A percentile compares a stretch with the other conserved stretches of the same genome.
Conservation (phyloP, 2,329 filamentous ascomycete genomes). For the Phyllachora maydis region DNA sequence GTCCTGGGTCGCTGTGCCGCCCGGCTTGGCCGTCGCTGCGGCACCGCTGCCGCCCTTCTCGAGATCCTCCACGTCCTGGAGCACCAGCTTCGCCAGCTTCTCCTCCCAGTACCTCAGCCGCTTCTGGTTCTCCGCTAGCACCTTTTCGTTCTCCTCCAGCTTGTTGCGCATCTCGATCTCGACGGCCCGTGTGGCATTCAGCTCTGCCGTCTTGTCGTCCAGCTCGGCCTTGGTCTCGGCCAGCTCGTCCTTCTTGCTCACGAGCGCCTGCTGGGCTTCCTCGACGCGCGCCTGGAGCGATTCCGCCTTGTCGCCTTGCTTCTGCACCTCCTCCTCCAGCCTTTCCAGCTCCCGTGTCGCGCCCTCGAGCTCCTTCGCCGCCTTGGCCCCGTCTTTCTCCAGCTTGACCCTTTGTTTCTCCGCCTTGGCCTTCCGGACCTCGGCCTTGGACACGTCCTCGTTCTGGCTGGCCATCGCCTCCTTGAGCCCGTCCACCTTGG, state of each 20-base stretch:
- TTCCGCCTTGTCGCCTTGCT: conserved; percentile 56
- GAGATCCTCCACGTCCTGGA: conserved; percentile 65
- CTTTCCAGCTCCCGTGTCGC: conserved; percentile 54
- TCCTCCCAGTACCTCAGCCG: conserved; percentile 73
- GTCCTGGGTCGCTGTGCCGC: too few species aligned
- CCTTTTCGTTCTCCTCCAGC: conserved; percentile 89
- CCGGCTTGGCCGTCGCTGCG: conserved; percentile 6
- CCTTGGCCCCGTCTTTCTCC: conserved; percentile 61
- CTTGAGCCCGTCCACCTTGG: conserved; percentile 76
- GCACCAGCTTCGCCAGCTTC: conserved; percentile 62
- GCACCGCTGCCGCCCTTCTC: conserved; percentile 13
- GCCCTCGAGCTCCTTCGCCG: conserved; percentile 56
- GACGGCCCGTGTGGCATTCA: conserved; percentile 71
- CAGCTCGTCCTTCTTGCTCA: conserved; percentile 63
- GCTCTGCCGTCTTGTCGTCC: conserved; percentile 64
- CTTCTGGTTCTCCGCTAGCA: conserved; percentile 68
- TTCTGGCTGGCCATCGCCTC: conserved; percentile 63
- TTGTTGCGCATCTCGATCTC: conserved; percentile 99
- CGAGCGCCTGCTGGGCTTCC: conserved; percentile 60
- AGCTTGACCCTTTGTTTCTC: conserved; percentile 84
- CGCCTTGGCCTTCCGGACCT: conserved; percentile 77
- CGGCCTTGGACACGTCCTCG: conserved; percentile 68
- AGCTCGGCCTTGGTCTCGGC: conserved; percentile 63
- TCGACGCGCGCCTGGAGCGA: conserved; percentile 55
- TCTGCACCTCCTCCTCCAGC: conserved; percentile 58